Evolutionary conservation across 805 yeast genomes (phyloP), one percentile per base, ranked within the genome.

Genomic region (Candida sanyiensis): DNA sequence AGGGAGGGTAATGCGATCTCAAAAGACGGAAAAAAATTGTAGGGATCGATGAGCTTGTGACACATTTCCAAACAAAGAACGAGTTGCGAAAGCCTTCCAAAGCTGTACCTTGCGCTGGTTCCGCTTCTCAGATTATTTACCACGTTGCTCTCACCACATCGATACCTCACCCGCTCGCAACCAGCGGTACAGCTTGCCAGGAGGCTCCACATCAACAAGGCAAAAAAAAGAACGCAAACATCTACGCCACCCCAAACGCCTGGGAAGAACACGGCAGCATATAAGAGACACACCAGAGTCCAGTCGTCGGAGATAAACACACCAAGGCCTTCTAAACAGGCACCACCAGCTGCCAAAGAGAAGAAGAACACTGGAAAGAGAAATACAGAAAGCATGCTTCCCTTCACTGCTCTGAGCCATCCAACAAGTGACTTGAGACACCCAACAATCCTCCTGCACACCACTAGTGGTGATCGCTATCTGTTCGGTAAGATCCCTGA

Each of bases 401-500:
- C 71, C 15, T 48, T 80, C 24, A 63, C 70, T 3, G 70, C 78
- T 4, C 56, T 79, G 2, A 61, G 77, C 15, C 87, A 80, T 57
- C 78, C 80, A 11, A 75, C 86, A 0, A 61, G 73, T 20, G 90
- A 83, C 46, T 63, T 78, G 1, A 51, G 57, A 18, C 75, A 73
- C 45, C 85, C 89, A 0, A 59, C 77, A 22, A 54, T 81, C 11
- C 59, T 76, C 51, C 58, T 83, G 32, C 54, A 50, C 20, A 47
- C 53, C 3, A 48, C 67, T 0, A 57, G 49, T 12, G 66, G 64
- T 42, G 65, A 64, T 9, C 52, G 60, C 19, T 83, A 77, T 49
- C 59, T 88, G 33, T 72, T 90, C 53, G 98, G 97, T 3, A 77
- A 79, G 39, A 59, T 85, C 3, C 75, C 90, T 4, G 97, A 89